These are phyloP conservation scores for Collybia sordida DNA, from an alignment of 768 basidiomycete species.

Conservation along the genomic window DNA sequence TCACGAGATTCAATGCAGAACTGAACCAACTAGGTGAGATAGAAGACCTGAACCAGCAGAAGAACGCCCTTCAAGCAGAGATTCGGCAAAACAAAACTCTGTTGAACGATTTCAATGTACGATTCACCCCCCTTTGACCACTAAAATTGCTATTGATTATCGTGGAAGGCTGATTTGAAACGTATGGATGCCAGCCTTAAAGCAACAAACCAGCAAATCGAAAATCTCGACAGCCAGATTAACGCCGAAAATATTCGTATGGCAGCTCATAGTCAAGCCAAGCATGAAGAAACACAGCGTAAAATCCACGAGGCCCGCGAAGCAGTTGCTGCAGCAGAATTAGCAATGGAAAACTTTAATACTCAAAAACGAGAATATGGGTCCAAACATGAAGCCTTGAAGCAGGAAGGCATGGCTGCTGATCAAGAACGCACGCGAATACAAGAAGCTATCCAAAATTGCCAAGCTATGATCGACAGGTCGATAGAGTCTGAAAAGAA, in stretches of 20 bases:
- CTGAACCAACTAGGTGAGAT: conserved; percentile 27
- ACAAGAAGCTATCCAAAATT: conserved; percentile 42
- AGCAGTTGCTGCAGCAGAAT: conserved; percentile 37
- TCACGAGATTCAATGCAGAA: conserved; percentile 30
- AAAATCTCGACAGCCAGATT: conserved; percentile 48
- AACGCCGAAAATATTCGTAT: conserved; percentile 50
- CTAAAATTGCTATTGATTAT: not conserved
- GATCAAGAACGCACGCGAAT: conserved; percentile 31
- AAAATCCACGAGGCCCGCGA: conserved; percentile 49
- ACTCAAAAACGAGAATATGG: conserved; percentile 32
- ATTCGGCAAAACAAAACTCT: conserved; percentile 46
- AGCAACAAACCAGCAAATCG: conserved; percentile 29
- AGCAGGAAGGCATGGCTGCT: conserved; percentile 32
- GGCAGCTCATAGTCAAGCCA: conserved; percentile 57
- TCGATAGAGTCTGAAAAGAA: conserved; percentile 55
- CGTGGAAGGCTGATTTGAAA: conserved; percentile 46
- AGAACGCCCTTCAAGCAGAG: conserved; percentile 46
- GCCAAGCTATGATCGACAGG: conserved; percentile 48
- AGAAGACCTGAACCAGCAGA: conserved; percentile 28
- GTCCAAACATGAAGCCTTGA: conserved; percentile 25
- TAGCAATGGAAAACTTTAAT: conserved; percentile 23
- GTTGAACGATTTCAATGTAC: conserved; percentile 45
- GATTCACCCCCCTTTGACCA: conserved; percentile 11
- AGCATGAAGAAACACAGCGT: conserved; percentile 55
- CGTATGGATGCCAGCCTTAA: conserved; percentile 43